Percentiles rank a stretch among this genome's conserved stretches.
Evolutionary conservation across 1,284 basidiomycete species (phyloP).

Genomic region (Cryptococcus sp.): DNA sequence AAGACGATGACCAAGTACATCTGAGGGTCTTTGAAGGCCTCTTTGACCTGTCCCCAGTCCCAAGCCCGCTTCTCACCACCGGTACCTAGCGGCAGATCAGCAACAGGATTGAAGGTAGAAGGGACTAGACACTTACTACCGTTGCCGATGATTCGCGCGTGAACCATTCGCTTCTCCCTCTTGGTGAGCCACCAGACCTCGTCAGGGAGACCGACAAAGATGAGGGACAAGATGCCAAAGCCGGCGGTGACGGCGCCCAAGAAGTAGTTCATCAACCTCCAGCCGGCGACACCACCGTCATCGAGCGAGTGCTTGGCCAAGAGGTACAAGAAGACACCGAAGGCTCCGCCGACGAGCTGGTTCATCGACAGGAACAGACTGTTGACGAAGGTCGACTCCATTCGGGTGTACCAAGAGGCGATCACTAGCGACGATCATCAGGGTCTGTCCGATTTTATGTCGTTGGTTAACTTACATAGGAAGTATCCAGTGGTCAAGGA

Average conservation of each 20-base stretch:
- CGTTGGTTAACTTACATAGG: conserved; percentile 12
- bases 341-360: conserved; percentile 25
- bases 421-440: conserved; percentile 13
- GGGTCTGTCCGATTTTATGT: not conserved
- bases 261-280: conserved; percentile 41
- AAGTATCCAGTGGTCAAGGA: conserved; percentile 34
- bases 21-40: conserved; percentile 35
- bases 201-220: conserved; percentile 34
- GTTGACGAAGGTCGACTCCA: conserved; percentile 25
- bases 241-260: conserved; percentile 30
- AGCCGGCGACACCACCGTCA: conserved; percentile 23
- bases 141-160: conserved; percentile 36
- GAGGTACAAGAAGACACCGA: conserved; percentile 21
- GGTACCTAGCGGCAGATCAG: conserved; percentile 12
- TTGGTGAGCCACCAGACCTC: conserved; percentile 38
- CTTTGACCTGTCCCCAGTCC: conserved; percentile 31
- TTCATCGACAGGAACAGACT: conserved; percentile 32
- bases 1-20: conserved; percentile 27
- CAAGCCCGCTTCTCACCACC: conserved; percentile 26
- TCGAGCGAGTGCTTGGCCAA: conserved; percentile 23
- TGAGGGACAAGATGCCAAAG: conserved; percentile 27
- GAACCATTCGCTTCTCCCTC: conserved; percentile 38
- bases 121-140: conserved; percentile 9
- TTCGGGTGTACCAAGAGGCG: conserved; percentile 36
- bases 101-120: not conserved